These are phyloP conservation scores for Lactifluus hygrophoroides DNA, from an alignment of 768 basidiomycete genomes.

Conservation along the genomic window DNA sequence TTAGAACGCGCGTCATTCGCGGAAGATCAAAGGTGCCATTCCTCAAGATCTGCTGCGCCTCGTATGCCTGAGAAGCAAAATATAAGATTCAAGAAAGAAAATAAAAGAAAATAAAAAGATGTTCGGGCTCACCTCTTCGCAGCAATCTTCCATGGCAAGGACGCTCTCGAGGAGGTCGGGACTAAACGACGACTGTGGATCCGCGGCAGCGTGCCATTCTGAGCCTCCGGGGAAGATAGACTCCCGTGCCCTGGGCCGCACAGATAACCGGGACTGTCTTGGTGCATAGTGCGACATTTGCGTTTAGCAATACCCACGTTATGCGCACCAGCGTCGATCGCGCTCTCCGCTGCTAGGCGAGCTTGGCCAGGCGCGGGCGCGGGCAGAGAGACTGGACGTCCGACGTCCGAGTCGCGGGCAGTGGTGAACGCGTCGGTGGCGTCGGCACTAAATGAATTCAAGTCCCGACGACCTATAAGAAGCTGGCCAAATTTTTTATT, in stretches of 20 bases:
- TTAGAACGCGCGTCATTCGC: conserved; percentile 58
- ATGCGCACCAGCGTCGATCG: not conserved
- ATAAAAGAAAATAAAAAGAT: not conserved
- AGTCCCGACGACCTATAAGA: conserved; percentile 21
- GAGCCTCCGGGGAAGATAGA: conserved; percentile 65
- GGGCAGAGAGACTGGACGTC: no score
- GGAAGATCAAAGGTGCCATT: conserved; percentile 65
- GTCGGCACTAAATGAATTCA: conserved; percentile 19
- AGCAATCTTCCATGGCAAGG: conserved; percentile 70
- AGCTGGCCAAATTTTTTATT: conserved; percentile 22
- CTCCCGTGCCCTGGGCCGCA: conserved; percentile 42
- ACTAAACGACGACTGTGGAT: conserved; percentile 57
- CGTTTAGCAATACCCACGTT: not conserved
- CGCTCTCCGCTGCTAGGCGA: no score
- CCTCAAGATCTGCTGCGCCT: conserved; percentile 59
- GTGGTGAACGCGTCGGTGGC: conserved; percentile 26
- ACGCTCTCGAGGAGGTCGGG: conserved; percentile 71
- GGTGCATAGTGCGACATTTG: conserved; percentile 11
- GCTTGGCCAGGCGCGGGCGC: no score
- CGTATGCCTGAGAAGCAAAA: conserved; percentile 47
- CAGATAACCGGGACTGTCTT: conserved; percentile 42
- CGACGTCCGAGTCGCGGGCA: no score
- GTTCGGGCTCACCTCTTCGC: conserved; percentile 51
- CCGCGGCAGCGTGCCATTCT: conserved; percentile 55
- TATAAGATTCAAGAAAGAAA: no score